Percentiles rank a stretch among this genome's conserved stretches.
These are phyloP conservation scores for Cardamine occulta DNA, from an alignment of 345 rosid genomes.

Conservation along the genomic window DNA sequence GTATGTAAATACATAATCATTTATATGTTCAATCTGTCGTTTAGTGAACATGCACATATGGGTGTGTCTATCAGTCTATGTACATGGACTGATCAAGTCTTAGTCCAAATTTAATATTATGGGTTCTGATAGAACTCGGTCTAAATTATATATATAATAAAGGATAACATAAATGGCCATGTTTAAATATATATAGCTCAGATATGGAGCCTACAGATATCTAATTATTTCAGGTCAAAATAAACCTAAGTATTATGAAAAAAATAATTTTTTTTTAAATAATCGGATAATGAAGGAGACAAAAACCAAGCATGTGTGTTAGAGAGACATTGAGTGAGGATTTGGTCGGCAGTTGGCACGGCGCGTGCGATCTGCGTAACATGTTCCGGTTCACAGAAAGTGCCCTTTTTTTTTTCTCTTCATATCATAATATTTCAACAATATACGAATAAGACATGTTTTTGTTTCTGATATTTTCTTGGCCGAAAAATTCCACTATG, in stretches of 20 bases:
- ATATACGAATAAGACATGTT: slow-evolving; percentile 16
- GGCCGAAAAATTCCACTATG: neutral
- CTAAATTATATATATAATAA: neutral
- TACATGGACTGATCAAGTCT: slow-evolving; percentile 32
- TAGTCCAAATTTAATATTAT: slow-evolving; percentile 1
- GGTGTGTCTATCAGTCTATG: slow-evolving; percentile 40
- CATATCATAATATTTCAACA: neutral
- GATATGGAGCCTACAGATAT: slow-evolving; percentile 12
- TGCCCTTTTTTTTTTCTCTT: slow-evolving; percentile 7
- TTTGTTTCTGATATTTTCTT: neutral
- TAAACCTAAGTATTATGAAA: neutral
- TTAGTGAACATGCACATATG: slow-evolving; percentile 39
- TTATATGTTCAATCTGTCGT: slow-evolving; percentile 18
- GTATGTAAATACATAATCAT: neutral
- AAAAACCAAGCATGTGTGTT: slow-evolving; percentile 39
- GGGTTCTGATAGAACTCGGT: slow-evolving; percentile 5
- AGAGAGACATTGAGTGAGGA: slow-evolving; percentile 35
- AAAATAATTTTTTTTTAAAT: neutral
- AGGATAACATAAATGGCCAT: slow-evolving; percentile 25
- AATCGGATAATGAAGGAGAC: slow-evolving; percentile 31
- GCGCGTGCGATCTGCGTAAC: slow-evolving; percentile 43
- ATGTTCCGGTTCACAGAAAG: slow-evolving; percentile 44
- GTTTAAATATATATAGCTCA: slow-evolving; percentile 30
- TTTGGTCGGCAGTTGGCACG: slow-evolving; percentile 48
- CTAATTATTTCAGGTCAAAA: slow-evolving; percentile 1